Evolutionary conservation across 1,139 yeast genomes (phyloP).

Genomic region (Pichia sp.): DNA sequence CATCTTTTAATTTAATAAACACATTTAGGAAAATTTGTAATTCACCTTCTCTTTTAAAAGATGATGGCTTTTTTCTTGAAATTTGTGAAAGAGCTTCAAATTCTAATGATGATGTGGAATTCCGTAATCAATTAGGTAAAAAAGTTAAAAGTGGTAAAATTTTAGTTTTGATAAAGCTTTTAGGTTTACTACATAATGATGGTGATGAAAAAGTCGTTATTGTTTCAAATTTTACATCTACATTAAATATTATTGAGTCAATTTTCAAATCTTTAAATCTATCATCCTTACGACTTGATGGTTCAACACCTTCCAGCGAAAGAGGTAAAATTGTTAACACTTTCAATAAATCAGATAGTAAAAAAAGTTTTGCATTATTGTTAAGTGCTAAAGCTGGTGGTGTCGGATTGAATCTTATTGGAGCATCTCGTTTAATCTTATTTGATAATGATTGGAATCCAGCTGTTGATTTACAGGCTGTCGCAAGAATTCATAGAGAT

Average conservation of each 20-base stretch:
- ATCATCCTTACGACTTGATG: constrained; percentile 67
- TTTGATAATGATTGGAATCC: constrained; percentile 60
- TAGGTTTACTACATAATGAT: constrained; percentile 38
- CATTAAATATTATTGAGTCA: constrained; percentile 68
- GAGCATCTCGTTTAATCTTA: constrained; percentile 78
- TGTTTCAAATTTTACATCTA: constrained; percentile 85
- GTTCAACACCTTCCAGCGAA: constrained; percentile 63
- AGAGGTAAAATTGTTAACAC: constrained; percentile 61
- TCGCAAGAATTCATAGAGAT: constrained; percentile 93
- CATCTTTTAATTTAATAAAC: constrained; percentile 65
- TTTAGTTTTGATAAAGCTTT: constrained; percentile 45
- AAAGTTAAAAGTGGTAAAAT: constrained; percentile 50
- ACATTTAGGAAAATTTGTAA: constrained; percentile 77
- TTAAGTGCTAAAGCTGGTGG: constrained; percentile 94
- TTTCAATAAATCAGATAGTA: constrained; percentile 51
- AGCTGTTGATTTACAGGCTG: constrained; percentile 84
- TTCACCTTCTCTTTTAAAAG: constrained; percentile 58
- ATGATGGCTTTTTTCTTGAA: constrained; percentile 31
- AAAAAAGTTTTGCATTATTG: constrained; percentile 55
- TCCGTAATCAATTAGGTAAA: constrained; percentile 25
- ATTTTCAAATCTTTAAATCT: constrained; percentile 47
- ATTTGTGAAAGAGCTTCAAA: constrained; percentile 29
- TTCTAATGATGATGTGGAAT: constrained; percentile 18
- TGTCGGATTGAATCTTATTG: constrained; percentile 80
- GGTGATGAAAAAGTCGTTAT: constrained; percentile 69